Evolutionary conservation across 441 rosid species (phyloP), one percentile per base, ranked within the genome.

Genomic region (Pelargonium myrrhifolium): DNA sequence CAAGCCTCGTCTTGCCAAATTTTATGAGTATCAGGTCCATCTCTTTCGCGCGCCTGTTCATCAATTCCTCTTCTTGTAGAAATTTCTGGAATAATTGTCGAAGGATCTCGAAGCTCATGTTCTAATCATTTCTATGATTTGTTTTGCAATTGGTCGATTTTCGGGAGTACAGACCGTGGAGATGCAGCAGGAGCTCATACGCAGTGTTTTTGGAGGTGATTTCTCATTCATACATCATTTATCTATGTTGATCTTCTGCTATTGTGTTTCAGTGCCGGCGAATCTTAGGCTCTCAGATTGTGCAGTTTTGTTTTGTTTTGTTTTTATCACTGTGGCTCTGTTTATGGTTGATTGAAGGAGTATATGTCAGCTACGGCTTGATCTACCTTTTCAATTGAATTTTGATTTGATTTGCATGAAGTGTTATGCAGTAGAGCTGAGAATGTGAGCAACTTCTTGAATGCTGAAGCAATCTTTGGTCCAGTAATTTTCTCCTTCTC

Each of bases 131-230:
- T 42, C 35, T 59, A 21, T 70, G 49, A 28, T 40, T 77, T 37
- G 63, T 55, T 11, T 68, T 66, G 55, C 39, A 35, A 35, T 35
- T 35, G 43, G 51, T 68, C 26, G 26, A 9, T 65, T 68, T 68
- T 47, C 47, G 64, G 61, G 74, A 66, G 64, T 20, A 65, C 76
- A 90, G 93, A 58, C 93, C 22, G 82, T 81, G 49, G 96, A 93
- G 84, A 89, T 85, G 85, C 98, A 93, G 73, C 97, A 84, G 72
- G 96, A 90, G 77, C 88, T 90, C 55, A 85, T 91, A 35, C 93
- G 96, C 73, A 77, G 86, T 58, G 89, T 89, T 2, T 93, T 79
- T 76, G 85, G 86, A 83, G 97, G 97, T 81, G 77, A 65, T 67
- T 37, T 68, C 15, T 22, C 31, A 2, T 37, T 64, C 28, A 0